These are phyloP conservation scores for Trichoderma simmonsii DNA, from an alignment of 2,329 filamentous ascomycete genomes.

Conservation along the genomic window DNA sequence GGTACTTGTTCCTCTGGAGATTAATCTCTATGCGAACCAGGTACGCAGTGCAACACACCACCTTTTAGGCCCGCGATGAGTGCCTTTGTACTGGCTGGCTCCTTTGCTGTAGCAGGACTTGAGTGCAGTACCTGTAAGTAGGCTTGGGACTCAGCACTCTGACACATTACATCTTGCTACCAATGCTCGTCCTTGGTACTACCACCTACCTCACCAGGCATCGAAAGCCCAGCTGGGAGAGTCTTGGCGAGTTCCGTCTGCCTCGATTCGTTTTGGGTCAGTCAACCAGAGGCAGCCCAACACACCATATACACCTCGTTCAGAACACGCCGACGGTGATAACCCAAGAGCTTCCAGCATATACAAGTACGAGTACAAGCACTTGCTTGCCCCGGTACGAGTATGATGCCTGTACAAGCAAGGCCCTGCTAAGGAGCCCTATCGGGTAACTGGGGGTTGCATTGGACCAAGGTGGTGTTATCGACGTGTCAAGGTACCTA, in stretches of 20 bases:
- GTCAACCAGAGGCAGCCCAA: not conserved
- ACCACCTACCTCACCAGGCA: not conserved
- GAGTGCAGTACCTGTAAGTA: not conserved
- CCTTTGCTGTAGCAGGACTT: not conserved
- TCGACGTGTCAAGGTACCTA: conserved; percentile 14
- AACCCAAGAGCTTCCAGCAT: not conserved
- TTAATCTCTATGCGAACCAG: conserved; percentile 14
- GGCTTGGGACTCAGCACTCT: not conserved
- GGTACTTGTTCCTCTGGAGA: not conserved
- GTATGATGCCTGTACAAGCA: not conserved
- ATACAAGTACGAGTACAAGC: not conserved
- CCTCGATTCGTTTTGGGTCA: not conserved
- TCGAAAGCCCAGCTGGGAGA: not conserved
- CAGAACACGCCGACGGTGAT: not conserved
- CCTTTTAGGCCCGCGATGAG: not conserved
- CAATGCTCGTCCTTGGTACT: not conserved
- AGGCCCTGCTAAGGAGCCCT: conserved; percentile 5
- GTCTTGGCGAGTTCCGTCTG: not conserved
- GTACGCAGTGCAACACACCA: not conserved
- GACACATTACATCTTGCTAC: not conserved
- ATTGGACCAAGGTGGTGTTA: not conserved
- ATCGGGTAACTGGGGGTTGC: not conserved
- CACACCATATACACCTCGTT: not conserved
- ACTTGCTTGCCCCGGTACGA: not conserved
- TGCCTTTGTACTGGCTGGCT: not conserved